phyloP scores from a whole-genome alignment of 2,329 filamentous ascomycete genomes.

The Chrysoporthe puriensis region DNA sequence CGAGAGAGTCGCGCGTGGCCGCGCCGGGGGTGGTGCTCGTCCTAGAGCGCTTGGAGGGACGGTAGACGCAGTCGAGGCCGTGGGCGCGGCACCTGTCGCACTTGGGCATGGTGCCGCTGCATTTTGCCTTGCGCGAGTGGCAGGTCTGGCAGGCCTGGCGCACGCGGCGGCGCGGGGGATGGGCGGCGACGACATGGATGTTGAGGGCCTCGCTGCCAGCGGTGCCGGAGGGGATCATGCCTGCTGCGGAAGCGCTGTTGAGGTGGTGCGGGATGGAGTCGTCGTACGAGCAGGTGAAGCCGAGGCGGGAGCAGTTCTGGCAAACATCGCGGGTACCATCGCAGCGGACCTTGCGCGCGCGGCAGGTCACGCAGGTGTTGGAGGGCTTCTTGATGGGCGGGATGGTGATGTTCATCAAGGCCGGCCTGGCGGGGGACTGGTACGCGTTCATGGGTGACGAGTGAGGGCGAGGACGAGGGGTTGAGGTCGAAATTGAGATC shows the following conservation, averaged over 20 bases:
- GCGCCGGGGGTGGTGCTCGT: conserved; percentile 31
- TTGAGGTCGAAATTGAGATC: conserved; percentile 2
- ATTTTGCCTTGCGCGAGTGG: conserved; percentile 61
- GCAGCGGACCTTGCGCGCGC: conserved; percentile 57
- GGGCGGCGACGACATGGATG: conserved; percentile 46
- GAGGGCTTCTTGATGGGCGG: conserved; percentile 28
- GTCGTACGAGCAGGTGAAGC: conserved; percentile 61
- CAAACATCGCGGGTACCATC: conserved; percentile 57
- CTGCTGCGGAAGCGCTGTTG: conserved; percentile 25
- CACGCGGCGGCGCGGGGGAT: conserved; percentile 57
- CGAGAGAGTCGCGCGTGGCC: conserved; percentile 32
- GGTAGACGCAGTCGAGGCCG: conserved; percentile 60
- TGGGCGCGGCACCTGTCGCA: conserved; percentile 58
- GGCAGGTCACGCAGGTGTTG: conserved; percentile 30
- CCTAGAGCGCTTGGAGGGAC: conserved; percentile 48
- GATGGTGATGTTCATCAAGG: conserved; percentile 27
- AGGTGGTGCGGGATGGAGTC: conserved; percentile 40
- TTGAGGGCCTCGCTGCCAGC: conserved; percentile 38
- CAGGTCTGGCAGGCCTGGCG: conserved; percentile 61
- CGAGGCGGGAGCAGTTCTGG: conserved; percentile 62
- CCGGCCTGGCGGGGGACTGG: conserved; percentile 15
- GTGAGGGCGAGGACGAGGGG: conserved; percentile 1
- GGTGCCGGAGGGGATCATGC: conserved; percentile 24
- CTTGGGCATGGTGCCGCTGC: conserved; percentile 59
- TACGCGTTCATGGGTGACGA: conserved; percentile 17